A percentile compares a stretch with the other conserved stretches of the same genome.
phyloP scores from a whole-genome alignment of 2,329 filamentous ascomycete genomes.

The Akanthomyces dipterigenus region DNA sequence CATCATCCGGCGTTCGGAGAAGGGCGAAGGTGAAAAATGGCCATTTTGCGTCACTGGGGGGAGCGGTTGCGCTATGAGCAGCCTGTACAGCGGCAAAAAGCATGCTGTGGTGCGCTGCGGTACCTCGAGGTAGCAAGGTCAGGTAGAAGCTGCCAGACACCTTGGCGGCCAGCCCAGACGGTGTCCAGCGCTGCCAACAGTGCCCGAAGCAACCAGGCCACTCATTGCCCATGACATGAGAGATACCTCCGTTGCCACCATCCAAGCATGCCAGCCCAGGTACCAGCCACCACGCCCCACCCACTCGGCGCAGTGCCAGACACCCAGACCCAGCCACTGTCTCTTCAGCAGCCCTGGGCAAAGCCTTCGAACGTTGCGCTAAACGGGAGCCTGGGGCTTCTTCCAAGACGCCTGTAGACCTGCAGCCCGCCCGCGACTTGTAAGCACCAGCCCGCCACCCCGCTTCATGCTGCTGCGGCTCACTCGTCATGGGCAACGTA shows the following conservation, averaged over 20 bases:
- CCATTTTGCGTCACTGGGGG: slow-evolving; percentile 20
- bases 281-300: not conserved
- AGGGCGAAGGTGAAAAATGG: slow-evolving; percentile 4
- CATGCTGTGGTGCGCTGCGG: not conserved
- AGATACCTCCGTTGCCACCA: not conserved
- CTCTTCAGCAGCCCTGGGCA: not conserved
- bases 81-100: not conserved
- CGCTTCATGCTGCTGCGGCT: slow-evolving; percentile 9
- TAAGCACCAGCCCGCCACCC: slow-evolving; percentile 9
- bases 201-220: not conserved
- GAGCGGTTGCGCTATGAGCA: slow-evolving; percentile 8
- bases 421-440: not conserved
- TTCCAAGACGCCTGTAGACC: not conserved
- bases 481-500: slow-evolving; percentile 10
- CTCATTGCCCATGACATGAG: not conserved
- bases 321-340: not conserved
- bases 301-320: not conserved
- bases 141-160: not conserved
- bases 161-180: not conserved
- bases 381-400: not conserved
- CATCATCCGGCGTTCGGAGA: slow-evolving; percentile 14
- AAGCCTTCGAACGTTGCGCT: not conserved
- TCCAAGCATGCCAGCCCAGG: not conserved
- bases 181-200: not conserved
- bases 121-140: no score